Base-by-base conservation (phyloP, 2,329 filamentous ascomycete genomes). In the Colletotrichum sublineola region DNA sequence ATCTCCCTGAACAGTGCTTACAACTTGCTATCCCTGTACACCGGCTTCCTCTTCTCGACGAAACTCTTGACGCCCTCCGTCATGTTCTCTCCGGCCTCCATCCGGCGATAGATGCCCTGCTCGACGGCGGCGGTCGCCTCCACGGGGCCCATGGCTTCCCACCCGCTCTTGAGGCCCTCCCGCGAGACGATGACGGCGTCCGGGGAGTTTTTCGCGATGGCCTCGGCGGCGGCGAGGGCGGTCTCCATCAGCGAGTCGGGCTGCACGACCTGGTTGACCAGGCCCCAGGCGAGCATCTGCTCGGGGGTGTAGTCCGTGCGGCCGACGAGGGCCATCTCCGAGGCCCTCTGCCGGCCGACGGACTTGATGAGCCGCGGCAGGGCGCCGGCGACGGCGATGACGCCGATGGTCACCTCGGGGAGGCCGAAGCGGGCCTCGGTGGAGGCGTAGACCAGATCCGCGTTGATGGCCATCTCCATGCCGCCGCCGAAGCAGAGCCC, bases 101-200 rank as follows among this genome's bases (percentile, higher is more conserved):
- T 85, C 71, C 84, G 84, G 66, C 83, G 83, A 77, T 89, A 91
- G 84, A 91, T 88, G 1, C 86, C 86, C 66, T 89, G 85, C 20
- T 86, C 84, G 67, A 93, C 79, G 74, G 89, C 78, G 73, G 83
- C 84, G 46, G 90, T 93, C 12, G 83, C 92, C 73, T 88, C 86
- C 79, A 91, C 89, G 0, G 91, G 92, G 14, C 91, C 89, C 29
- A 91, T 82, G 0, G 86, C 88, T 76, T 94, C 93, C 92, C 92
- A 95, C 0, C 91, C 93, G 74, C 93, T 81, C 80, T 92, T 89
- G 63, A 96, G 78, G 0, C 93, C 93, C 78, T 91, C 91, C 31
- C 93, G 86, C 72, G 86, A 91, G n/a, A 94, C 91, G 77, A 95
- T 89, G 42, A 96, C 88, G 33, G 91, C 86, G 81, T 96, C 94